Conservation (phyloP, 2,329 filamentous ascomycete genomes). For the Calonectria honghensis region DNA sequence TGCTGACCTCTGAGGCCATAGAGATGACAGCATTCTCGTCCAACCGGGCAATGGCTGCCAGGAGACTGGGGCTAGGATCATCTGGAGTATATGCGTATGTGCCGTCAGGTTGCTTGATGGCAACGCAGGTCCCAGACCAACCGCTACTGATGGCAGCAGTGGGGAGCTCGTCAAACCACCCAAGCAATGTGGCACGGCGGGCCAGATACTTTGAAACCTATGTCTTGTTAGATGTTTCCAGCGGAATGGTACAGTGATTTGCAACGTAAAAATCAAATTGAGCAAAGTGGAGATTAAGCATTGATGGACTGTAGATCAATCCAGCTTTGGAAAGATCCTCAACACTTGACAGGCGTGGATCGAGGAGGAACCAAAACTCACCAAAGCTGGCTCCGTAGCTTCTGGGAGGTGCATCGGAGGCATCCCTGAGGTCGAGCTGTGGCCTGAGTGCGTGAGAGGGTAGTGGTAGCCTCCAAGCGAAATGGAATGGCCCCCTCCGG, state of each 20-base stretch:
- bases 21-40: slow-evolving; percentile 51
- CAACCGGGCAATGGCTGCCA: slow-evolving; percentile 47
- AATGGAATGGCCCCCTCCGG: slow-evolving; percentile 40
- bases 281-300: too few species aligned
- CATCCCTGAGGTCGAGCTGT: slow-evolving; percentile 51
- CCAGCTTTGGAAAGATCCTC: neutral
- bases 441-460: slow-evolving; percentile 44
- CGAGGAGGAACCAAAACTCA: slow-evolving; percentile 38
- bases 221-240: slow-evolving; percentile 22
- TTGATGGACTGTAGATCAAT: neutral
- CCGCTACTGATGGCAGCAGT: slow-evolving; percentile 48
- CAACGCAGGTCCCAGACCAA: slow-evolving; percentile 53
- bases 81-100: slow-evolving; percentile 48
- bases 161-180: slow-evolving; percentile 54
- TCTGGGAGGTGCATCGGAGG: slow-evolving; percentile 48
- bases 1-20: slow-evolving; percentile 52
- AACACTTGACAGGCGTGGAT: neutral
- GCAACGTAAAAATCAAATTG: neutral
- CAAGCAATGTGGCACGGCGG: slow-evolving; percentile 52
- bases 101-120: slow-evolving; percentile 49
- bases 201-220: slow-evolving; percentile 54
- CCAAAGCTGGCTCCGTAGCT: slow-evolving; percentile 43
- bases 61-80: slow-evolving; percentile 50
- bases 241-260: neutral
- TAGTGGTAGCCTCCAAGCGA: slow-evolving; percentile 10